phyloP scores from a whole-genome alignment of 768 basidiomycete genomes.

The Serpula lacrymans region DNA sequence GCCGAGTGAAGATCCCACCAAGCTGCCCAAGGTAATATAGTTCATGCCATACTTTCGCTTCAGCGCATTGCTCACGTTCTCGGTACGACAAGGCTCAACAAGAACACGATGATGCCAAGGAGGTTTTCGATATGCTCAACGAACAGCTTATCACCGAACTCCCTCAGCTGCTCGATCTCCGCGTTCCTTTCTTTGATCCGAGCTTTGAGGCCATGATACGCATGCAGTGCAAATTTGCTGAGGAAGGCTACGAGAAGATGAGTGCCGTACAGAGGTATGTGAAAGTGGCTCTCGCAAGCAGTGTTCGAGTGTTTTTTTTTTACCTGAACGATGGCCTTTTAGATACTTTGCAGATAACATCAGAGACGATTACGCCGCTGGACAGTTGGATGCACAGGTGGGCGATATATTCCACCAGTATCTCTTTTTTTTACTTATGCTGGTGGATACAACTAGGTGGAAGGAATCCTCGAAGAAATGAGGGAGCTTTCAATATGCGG shows the following conservation, averaged over 20 bases:
- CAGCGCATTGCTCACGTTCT: not conserved
- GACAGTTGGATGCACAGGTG: constrained; percentile 92
- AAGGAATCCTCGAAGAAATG: constrained; percentile 96
- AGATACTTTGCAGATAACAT: constrained; percentile 90
- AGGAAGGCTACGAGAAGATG: constrained; percentile 97
- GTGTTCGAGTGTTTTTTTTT: constrained; percentile 3
- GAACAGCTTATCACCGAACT: constrained; percentile 88
- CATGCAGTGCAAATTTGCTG: constrained; percentile 96
- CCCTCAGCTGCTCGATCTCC: constrained; percentile 89
- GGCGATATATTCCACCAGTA: constrained; percentile 8
- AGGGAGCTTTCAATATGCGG: constrained; percentile 93
- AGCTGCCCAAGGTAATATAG: constrained; percentile 78
- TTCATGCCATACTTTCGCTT: constrained; percentile 3
- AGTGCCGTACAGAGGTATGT: constrained; percentile 85
- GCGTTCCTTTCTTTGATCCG: constrained; percentile 97
- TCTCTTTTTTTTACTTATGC: not conserved
- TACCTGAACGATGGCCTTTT: not conserved
- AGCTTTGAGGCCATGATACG: constrained; percentile 99
- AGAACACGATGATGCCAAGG: constrained; percentile 93
- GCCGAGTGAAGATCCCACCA: constrained; percentile 89
- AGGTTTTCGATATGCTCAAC: constrained; percentile 91
- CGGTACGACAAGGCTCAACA: constrained; percentile 83
- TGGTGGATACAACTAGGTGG: constrained; percentile 62
- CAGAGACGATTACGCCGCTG: constrained; percentile 95
- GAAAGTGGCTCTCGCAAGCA: too few relatives aligned